These are phyloP conservation scores for Aspergillus felis DNA, from an alignment of 2,329 filamentous ascomycete species.

Conservation along the genomic window DNA sequence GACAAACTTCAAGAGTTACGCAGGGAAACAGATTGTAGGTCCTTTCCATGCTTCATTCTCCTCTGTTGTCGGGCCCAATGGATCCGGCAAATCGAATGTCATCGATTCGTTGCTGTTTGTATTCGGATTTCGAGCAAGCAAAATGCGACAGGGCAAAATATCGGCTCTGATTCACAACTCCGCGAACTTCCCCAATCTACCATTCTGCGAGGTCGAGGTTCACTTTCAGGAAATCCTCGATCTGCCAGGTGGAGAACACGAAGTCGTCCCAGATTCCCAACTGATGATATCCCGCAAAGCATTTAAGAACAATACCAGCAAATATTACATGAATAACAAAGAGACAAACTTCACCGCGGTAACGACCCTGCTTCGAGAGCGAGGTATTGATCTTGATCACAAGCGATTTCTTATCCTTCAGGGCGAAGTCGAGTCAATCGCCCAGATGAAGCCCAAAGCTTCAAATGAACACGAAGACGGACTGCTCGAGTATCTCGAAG, in stretches of 20 bases:
- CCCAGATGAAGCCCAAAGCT: slow-evolving; percentile 98
- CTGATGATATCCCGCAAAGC: slow-evolving; percentile 86
- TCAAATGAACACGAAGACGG: slow-evolving; percentile 94
- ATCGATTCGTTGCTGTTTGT: slow-evolving; percentile 97
- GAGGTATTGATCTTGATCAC: slow-evolving; percentile 92
- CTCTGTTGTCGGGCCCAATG: slow-evolving; percentile 95
- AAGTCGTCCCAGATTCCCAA: slow-evolving; percentile 77
- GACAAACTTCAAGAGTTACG: slow-evolving; percentile 99
- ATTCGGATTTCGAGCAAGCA: slow-evolving; percentile 98
- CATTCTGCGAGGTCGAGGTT: slow-evolving; percentile 92
- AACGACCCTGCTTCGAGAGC: slow-evolving; percentile 77
- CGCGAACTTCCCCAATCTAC: slow-evolving; percentile 75
- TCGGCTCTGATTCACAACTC: slow-evolving; percentile 98
- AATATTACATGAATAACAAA: slow-evolving; percentile 92
- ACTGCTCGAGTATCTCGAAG: slow-evolving; percentile 91
- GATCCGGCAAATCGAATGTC: slow-evolving; percentile 97
- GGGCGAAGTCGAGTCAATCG: slow-evolving; percentile 96
- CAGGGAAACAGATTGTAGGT: slow-evolving; percentile 88
- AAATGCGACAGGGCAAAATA: slow-evolving; percentile 98
- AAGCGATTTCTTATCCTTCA: slow-evolving; percentile 97
- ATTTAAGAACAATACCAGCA: slow-evolving; percentile 97
- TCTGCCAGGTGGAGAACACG: slow-evolving; percentile 67
- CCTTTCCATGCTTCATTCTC: slow-evolving; percentile 97
- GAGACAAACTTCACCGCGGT: slow-evolving; percentile 90
- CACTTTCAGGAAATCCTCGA: slow-evolving; percentile 96